Evolutionary conservation across 768 basidiomycete genomes (phyloP).

Genomic region (Boletus rufocinnamomeus): DNA sequence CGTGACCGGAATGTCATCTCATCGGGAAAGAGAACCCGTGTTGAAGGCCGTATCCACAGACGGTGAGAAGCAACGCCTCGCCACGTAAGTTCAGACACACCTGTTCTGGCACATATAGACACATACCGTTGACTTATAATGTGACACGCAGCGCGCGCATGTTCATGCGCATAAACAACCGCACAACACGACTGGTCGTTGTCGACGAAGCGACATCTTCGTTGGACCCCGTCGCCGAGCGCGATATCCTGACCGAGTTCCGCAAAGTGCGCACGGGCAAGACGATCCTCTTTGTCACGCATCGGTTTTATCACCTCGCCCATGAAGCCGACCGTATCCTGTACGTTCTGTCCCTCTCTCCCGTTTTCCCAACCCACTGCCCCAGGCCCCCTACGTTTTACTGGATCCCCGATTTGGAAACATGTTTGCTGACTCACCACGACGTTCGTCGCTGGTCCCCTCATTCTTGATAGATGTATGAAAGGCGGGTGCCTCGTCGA

Average conservation of each 20-base stretch:
- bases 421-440: neutral
- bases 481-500: slow-evolving; percentile 36
- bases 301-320: slow-evolving; percentile 53
- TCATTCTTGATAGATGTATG: slow-evolving; percentile 28
- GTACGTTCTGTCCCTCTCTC: slow-evolving; percentile 37
- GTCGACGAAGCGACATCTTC: slow-evolving; percentile 63
- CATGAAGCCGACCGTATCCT: slow-evolving; percentile 53
- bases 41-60: slow-evolving; percentile 17
- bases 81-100: slow-evolving; percentile 42
- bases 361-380: neutral
- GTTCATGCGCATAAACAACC: slow-evolving; percentile 41
- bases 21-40: slow-evolving; percentile 4
- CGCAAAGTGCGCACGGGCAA: slow-evolving; percentile 43
- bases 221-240: slow-evolving; percentile 57
- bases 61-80: slow-evolving; percentile 51
- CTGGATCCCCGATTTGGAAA: neutral
- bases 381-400: neutral
- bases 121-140: neutral
- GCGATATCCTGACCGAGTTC: slow-evolving; percentile 45
- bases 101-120: neutral
- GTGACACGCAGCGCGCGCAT: slow-evolving; percentile 41
- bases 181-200: slow-evolving; percentile 46
- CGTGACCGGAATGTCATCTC: neutral
- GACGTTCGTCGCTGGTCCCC: neutral
- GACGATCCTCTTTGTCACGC: slow-evolving; percentile 58